Percentiles rank a stretch among this genome's conserved stretches.
These are phyloP conservation scores for Canavalia ensiformis DNA, from an alignment of 306 rosid species.

Conservation along the genomic window DNA sequence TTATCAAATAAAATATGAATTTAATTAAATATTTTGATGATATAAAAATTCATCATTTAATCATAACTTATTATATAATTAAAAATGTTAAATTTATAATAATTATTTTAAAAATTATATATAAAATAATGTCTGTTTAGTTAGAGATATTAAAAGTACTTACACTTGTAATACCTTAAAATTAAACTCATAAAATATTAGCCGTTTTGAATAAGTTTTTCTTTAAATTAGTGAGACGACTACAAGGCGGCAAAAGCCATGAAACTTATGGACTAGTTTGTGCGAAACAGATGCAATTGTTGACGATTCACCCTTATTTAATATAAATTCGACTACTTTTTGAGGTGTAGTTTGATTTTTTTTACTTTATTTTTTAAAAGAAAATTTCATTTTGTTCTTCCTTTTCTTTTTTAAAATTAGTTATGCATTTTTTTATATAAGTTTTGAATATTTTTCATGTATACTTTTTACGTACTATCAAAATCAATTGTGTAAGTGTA, in stretches of 20 bases:
- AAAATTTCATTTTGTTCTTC: background rate
- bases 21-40: no score
- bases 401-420: background rate
- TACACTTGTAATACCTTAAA: no score
- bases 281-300: conserved; percentile 40
- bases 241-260: conserved; percentile 41
- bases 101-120: no score
- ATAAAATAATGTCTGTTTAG: no score
- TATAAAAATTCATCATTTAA: no score
- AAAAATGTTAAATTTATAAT: no score
- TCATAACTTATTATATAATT: no score
- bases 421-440: background rate
- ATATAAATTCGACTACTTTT: no score
- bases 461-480: background rate
- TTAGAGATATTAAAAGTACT: no score
- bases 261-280: conserved; percentile 15
- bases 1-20: background rate
- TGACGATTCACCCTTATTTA: conserved; percentile 1
- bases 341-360: background rate
- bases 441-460: background rate
- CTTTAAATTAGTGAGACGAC: conserved; percentile 8
- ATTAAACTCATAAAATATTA: background rate
- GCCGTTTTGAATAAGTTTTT: conserved; percentile 35
- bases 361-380: background rate
- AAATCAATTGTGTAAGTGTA: background rate